phyloP scores from a whole-genome alignment of 805 yeast genomes.

The Zygosaccharomyces pseudorouxii region DNA sequence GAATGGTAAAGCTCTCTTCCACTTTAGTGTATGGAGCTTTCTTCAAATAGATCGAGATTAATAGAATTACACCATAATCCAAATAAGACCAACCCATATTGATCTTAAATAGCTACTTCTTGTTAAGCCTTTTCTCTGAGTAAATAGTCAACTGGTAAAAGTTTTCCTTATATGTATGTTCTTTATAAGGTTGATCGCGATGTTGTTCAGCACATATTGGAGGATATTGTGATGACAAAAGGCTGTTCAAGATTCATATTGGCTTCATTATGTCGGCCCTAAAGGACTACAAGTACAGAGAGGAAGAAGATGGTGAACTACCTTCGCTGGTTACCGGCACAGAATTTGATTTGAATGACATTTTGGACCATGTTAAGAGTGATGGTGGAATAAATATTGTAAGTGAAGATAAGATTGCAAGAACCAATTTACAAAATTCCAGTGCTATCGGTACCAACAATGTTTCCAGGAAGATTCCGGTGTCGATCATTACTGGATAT shows the following conservation, averaged over 20 bases:
- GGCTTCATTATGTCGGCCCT: conserved; percentile 26
- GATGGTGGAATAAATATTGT: conserved; percentile 32
- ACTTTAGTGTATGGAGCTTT: conserved; percentile 84
- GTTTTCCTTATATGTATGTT: background rate
- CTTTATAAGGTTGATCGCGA: background rate
- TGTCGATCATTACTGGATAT: conserved; percentile 91
- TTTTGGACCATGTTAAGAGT: conserved; percentile 20
- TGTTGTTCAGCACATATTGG: background rate
- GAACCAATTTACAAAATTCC: conserved; percentile 28
- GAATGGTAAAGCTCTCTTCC: conserved; percentile 88
- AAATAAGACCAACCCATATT: conserved; percentile 27
- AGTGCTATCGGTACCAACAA: conserved; percentile 2
- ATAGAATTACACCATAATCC: conserved; percentile 39
- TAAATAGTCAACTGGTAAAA: background rate
- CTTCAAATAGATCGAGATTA: conserved; percentile 46
- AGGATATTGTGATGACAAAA: background rate
- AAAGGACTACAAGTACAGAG: conserved; percentile 29
- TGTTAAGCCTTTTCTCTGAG: background rate
- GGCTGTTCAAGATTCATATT: background rate
- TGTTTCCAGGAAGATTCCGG: conserved; percentile 57
- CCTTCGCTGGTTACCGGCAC: conserved; percentile 31
- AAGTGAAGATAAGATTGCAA: conserved; percentile 26
- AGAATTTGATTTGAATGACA: conserved; percentile 26
- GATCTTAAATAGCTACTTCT: background rate
- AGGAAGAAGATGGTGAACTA: conserved; percentile 34